Evolutionary conservation across 2,329 filamentous ascomycete genomes (phyloP), one percentile per base, ranked within the genome.

Genomic region (Calonectria pseudoreteaudii): DNA sequence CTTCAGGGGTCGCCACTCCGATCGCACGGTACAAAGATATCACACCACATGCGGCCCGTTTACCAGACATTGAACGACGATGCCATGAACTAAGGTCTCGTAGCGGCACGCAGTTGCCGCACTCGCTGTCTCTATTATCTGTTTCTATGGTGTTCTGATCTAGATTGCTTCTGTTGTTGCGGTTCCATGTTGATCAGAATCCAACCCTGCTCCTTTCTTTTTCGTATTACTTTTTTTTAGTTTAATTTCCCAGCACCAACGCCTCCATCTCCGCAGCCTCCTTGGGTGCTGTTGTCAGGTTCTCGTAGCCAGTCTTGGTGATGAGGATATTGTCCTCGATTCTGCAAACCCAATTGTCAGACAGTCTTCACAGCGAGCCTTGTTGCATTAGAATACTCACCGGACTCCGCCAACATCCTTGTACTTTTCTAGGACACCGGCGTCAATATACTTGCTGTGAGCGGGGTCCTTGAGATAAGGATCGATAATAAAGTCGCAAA

Each of bases 401-500:
- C 93, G 89, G 16, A 95, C 93, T 77, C 94, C 94, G 14, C 94
- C 94, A 1, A 95, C 95, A 68, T 93, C 91, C 92, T 95, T 96
- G 85, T 97, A 98, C 78, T 90, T 91, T 16, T 95, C 89, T 49
- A 98, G 84, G 2, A 96, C 93, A 26, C 88, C 85, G 50, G 88
- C 86, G 81, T 98, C 92, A 80, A 98, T 98, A 81, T 92, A 97
- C 81, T 93, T 92, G 68, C 90, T 89, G 80, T 96, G 92, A 62
- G 91, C 90, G 0, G 93, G 91, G 76, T 95, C 92, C 62, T 92
- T 88, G 16, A 98, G 87, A 82, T 94, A 97, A 0, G 95, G 94
- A 56, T 93, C 91, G 74, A 98, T 94, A 76, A 97, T 97, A 82
- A 96, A 98, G 26, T 91, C 90, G 85, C 95, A 98, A 84, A 98